Conservation (phyloP, 2,329 filamentous ascomycete species). For the Hypoxylon sp. region DNA sequence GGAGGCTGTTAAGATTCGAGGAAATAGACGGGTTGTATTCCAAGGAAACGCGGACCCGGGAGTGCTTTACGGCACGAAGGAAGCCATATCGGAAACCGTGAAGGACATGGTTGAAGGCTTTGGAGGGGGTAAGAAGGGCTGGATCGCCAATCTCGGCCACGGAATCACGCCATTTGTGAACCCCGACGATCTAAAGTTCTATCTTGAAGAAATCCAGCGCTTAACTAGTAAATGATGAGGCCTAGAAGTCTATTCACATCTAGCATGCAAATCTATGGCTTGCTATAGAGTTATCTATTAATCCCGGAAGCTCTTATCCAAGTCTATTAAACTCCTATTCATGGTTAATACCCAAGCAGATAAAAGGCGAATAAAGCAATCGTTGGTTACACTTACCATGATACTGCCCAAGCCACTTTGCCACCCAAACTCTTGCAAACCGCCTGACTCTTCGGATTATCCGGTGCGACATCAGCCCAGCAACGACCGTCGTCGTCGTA, state of each 20-base stretch:
- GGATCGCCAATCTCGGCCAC: constrained; percentile 97
- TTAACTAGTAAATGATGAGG: constrained; percentile 63
- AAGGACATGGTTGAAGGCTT: constrained; percentile 92
- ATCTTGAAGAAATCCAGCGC: constrained; percentile 91
- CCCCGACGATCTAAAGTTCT: constrained; percentile 93
- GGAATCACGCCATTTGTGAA: constrained; percentile 97
- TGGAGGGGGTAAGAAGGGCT: constrained; percentile 81
- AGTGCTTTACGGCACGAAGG: constrained; percentile 86
- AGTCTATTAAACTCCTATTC: constrained; percentile 50
- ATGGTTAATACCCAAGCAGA: constrained; percentile 35
- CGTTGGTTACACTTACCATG: constrained; percentile 66
- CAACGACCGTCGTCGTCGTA: constrained; percentile 67
- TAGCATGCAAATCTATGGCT: constrained; percentile 6
- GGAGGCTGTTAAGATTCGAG: constrained; percentile 84
- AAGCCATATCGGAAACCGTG: constrained; percentile 85
- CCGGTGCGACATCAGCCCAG: constrained; percentile 74
- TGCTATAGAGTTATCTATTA: constrained; percentile 25
- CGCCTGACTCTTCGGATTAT: constrained; percentile 72
- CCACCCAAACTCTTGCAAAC: constrained; percentile 75
- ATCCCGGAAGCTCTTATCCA: constrained; percentile 49
- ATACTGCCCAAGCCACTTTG: constrained; percentile 67
- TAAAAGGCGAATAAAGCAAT: constrained; percentile 3
- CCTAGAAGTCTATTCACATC: constrained; percentile 11
- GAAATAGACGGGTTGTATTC: constrained; percentile 80
- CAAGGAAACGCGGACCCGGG: constrained; percentile 98